A percentile compares a stretch with the other conserved stretches of the same genome.
Conservation (phyloP, 129 eudicot species). For the Kitagawia praeruptora region DNA sequence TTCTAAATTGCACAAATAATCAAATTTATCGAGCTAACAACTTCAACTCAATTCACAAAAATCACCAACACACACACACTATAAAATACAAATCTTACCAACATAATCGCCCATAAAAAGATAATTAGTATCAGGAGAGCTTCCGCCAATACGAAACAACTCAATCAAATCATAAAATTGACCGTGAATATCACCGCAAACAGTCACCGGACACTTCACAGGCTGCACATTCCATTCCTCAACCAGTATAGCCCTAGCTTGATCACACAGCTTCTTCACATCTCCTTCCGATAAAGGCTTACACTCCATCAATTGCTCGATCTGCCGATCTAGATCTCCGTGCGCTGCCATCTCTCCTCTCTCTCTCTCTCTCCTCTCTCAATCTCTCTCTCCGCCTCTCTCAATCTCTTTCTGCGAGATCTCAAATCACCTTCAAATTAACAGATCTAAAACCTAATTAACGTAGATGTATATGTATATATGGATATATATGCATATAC, state of each 20-base stretch:
- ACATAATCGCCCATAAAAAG: conserved; percentile 6
- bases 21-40: neutral
- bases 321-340: conserved; percentile 1
- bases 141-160: neutral
- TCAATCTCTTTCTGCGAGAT: neutral
- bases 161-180: neutral
- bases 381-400: neutral
- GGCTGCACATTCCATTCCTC: conserved; percentile 9
- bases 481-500: neutral
- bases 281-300: neutral
- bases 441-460: neutral
- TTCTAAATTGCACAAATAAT: neutral
- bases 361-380: neutral
- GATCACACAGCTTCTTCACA: neutral
- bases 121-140: conserved; percentile 2
- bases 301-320: conserved; percentile 9
- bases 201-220: neutral
- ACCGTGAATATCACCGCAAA: conserved; percentile 4
- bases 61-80: neutral
- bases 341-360: neutral
- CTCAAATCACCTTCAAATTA: neutral
- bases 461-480: neutral
- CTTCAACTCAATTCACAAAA: neutral
- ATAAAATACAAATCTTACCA: neutral
- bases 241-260: neutral